Evolutionary conservation across 495 filamentous ascomycete species (phyloP), one percentile per base, ranked within the genome.

Genomic region (Talaromyces proteolyticus): DNA sequence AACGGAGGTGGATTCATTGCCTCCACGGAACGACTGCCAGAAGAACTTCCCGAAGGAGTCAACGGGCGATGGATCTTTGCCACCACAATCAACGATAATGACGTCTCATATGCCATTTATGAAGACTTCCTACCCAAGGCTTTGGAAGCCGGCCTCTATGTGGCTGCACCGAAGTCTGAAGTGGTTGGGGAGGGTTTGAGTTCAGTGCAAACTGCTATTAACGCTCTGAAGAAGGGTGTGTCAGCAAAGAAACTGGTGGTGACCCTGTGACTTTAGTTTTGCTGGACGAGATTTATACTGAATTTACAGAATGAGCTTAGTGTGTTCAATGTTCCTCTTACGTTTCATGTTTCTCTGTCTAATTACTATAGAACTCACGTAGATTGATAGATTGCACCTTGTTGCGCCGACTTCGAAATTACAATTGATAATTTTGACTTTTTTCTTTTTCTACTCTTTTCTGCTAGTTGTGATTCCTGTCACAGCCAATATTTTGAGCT

Each of bases 121-220:
- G 54, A 34, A 16, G 60, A 69, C 17, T 77, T 61, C 52, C 44
- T 78, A n/a, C 68, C 69, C 0, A 6, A 49, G 6, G 74, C 72
- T 4, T 54, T 77, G 14, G 57, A 43, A 14, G n/a, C 41, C 2
- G 49, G 47, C 6, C 44, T 11, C 2, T 63, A 54, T 42, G 26
- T 51, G 3, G 56, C 60, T 26, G 61, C 60, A 51, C 66, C 68
- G 0, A 58, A 68, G 49, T 56, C 68, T 0, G 14, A 57, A 7
- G 49, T 73, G 24, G 47, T 63, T 4, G 55, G 62, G 2, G 59
- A 61, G 2, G 69, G 71, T 7, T 51, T 73, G 43, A 60, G 59
- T 18, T 49, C 45, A 2, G 58, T 69, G 6, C 69, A 75, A 52
- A 52, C 51, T 11, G 71, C 55, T 0, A 19, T 72, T 18, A 61